A percentile compares a stretch with the other conserved stretches of the same genome.
These are phyloP conservation scores for Protomyces inundatus DNA, from an alignment of 1,139 yeast species.

Conservation along the genomic window DNA sequence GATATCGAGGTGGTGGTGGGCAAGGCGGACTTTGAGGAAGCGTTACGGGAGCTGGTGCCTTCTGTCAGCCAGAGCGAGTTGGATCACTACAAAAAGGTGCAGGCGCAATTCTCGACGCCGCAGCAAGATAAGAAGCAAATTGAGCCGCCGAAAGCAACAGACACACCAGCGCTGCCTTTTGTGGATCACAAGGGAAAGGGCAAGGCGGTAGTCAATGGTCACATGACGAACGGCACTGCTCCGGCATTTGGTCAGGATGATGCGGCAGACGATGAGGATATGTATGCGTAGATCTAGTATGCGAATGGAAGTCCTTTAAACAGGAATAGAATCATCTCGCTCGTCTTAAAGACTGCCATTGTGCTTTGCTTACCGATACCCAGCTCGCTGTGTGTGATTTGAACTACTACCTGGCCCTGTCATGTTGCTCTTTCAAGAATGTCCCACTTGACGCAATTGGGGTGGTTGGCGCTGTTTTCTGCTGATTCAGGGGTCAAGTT, in stretches of 20 bases:
- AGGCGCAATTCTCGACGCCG: conserved; percentile 52
- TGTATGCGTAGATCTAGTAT: conserved; percentile 3
- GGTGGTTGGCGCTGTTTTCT: no score
- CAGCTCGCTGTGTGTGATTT: no score
- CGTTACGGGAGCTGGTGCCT: conserved; percentile 67
- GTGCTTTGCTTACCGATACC: no score
- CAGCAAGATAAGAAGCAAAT: not conserved
- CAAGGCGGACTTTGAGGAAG: conserved; percentile 67
- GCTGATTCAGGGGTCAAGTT: no score
- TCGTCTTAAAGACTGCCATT: no score
- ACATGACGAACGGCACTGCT: conserved; percentile 1
- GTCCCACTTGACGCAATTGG: no score
- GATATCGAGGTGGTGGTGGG: conserved; percentile 68
- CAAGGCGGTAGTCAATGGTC: not conserved
- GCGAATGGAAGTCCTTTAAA: no score
- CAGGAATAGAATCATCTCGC: no score
- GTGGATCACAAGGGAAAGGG: conserved; percentile 14
- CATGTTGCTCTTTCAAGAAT: no score
- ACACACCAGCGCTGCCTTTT: not conserved
- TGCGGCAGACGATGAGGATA: conserved; percentile 11
- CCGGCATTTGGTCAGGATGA: not conserved
- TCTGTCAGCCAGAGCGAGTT: conserved; percentile 86
- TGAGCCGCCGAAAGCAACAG: not conserved
- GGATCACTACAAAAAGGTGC: conserved; percentile 68
- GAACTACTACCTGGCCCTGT: no score